Conservation (phyloP, 305 asterid species). For the Fraxinus greggii region DNA sequence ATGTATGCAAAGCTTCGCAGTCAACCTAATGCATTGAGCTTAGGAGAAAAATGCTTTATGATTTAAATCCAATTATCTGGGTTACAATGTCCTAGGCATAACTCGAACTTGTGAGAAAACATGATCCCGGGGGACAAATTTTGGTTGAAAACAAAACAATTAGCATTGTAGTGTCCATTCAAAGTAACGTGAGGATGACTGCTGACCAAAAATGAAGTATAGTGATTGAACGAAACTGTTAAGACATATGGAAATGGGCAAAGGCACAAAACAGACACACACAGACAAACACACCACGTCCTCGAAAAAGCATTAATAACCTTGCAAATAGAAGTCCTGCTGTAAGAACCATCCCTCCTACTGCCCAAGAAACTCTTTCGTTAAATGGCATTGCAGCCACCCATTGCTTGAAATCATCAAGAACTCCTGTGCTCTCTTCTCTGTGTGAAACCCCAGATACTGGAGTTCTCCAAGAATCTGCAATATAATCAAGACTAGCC, state of each 20-base stretch:
- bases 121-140: background rate
- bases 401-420: slow-evolving; percentile 68
- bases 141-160: background rate
- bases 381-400: slow-evolving; percentile 51
- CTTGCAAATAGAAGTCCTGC: slow-evolving; percentile 84
- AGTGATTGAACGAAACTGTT: background rate
- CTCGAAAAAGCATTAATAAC: slow-evolving; percentile 33
- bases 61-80: background rate
- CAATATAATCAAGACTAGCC: slow-evolving; percentile 62
- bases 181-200: background rate
- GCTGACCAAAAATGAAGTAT: background rate
- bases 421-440: slow-evolving; percentile 30
- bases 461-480: slow-evolving; percentile 63
- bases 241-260: background rate
- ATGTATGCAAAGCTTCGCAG: background rate
- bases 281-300: background rate
- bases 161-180: background rate
- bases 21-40: background rate
- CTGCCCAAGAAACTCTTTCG: slow-evolving; percentile 92
- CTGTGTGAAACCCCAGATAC: slow-evolving; percentile 40
- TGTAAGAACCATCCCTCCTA: slow-evolving; percentile 95
- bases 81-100: background rate
- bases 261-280: background rate
- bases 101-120: background rate
- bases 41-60: background rate